These are phyloP conservation scores for Diaporthe vexans DNA, from an alignment of 2,329 filamentous ascomycete species.

Conservation along the genomic window DNA sequence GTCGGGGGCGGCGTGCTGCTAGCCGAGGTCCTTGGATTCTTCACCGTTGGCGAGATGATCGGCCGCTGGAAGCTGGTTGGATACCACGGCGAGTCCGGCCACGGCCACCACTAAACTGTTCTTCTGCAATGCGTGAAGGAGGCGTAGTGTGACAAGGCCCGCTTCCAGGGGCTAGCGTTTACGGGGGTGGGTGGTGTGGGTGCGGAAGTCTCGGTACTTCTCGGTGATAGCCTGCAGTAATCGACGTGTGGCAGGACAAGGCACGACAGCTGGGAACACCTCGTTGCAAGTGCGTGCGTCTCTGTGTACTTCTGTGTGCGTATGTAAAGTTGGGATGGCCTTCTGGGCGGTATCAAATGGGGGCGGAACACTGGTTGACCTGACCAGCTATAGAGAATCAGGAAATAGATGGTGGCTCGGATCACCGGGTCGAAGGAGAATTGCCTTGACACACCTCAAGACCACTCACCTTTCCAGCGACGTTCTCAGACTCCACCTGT, in stretches of 20 bases:
- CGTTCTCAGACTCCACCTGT: neutral
- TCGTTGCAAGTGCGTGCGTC: neutral
- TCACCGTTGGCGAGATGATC: conserved; percentile 97
- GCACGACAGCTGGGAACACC: conserved; percentile 17
- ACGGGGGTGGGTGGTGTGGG: neutral
- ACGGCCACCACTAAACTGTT: conserved; percentile 70
- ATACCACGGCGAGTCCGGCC: conserved; percentile 80
- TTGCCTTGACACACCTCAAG: neutral
- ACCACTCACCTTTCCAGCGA: conserved; percentile 1
- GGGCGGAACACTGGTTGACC: conserved; percentile 6
- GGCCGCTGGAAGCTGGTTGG: conserved; percentile 95
- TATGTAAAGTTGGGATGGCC: conserved; percentile 8
- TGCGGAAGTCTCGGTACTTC: conserved; percentile 11
- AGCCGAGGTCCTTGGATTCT: conserved; percentile 95
- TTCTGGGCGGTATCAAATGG: neutral
- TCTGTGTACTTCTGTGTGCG: conserved; percentile 8
- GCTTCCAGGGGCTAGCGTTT: neutral
- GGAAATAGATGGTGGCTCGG: conserved; percentile 33
- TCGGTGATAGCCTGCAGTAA: conserved; percentile 24
- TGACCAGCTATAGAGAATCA: conserved; percentile 31
- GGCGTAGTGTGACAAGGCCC: neutral
- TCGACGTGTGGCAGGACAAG: conserved; percentile 21
- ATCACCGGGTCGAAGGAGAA: neutral
- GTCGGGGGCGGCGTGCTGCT: conserved; percentile 81
- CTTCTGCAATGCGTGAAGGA: neutral